Percentiles rank a stretch among this genome's conserved stretches.
These are phyloP conservation scores for Senna tora DNA, from an alignment of 306 rosid species.

Conservation along the genomic window DNA sequence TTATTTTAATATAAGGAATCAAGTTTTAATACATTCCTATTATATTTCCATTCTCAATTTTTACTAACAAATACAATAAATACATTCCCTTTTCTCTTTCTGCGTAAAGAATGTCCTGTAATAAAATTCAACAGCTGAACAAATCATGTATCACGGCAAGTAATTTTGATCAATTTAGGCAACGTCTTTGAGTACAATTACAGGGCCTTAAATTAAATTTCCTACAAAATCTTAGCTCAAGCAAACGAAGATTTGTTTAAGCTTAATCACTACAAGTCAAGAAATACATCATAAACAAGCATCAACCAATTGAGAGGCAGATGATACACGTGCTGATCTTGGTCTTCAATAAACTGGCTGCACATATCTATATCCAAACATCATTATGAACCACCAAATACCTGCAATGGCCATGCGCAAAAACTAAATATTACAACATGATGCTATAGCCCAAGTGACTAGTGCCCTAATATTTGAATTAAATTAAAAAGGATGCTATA, in stretches of 20 bases:
- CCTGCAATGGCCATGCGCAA: conserved; percentile 49
- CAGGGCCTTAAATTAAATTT: background rate
- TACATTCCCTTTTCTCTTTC: no score
- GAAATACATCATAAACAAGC: background rate
- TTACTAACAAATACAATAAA: no score
- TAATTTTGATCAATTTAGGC: conserved; percentile 2
- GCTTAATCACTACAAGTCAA: conserved; percentile 7
- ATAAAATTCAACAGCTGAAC: no score
- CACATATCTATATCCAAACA: conserved; percentile 6
- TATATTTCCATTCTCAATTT: no score
- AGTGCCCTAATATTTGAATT: background rate
- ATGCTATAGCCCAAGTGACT: background rate
- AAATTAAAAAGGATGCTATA: background rate
- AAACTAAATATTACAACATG: background rate
- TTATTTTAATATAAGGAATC: no score
- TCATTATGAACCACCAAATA: conserved; percentile 64
- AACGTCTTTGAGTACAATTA: conserved; percentile 6
- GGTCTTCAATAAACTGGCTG: conserved; percentile 5
- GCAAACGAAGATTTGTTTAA: background rate
- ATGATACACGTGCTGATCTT: background rate
- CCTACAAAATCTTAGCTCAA: conserved; percentile 18
- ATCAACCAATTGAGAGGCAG: background rate
- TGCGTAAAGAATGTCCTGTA: no score
- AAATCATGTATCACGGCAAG: background rate
- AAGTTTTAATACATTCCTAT: no score